Percentiles rank a stretch among this genome's conserved stretches.
These are phyloP conservation scores for Leccinum pachyderme DNA, from an alignment of 1,284 basidiomycete species.

Conservation along the genomic window DNA sequence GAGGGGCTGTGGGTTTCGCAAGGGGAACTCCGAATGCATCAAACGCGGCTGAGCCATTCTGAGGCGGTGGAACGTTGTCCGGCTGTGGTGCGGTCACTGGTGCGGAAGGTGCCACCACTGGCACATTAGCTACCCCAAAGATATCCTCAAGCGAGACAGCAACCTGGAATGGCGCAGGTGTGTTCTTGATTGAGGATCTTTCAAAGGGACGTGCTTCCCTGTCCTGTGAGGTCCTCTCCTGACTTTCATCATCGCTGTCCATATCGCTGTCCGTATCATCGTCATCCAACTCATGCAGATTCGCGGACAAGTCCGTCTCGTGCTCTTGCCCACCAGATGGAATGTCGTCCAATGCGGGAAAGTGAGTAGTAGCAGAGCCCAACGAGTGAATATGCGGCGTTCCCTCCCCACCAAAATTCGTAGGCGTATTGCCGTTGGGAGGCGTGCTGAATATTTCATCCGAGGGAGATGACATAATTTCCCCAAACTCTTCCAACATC, in stretches of 20 bases:
- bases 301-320: conserved; percentile 51
- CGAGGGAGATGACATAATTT: conserved; percentile 32
- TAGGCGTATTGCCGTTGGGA: conserved; percentile 43
- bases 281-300: conserved; percentile 63
- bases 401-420: conserved; percentile 13
- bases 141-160: conserved; percentile 33
- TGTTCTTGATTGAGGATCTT: conserved; percentile 21
- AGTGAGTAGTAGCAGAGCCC: conserved; percentile 37
- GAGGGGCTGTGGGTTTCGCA: conserved; percentile 12
- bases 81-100: conserved; percentile 15
- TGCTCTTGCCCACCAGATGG: conserved; percentile 34
- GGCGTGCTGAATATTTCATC: conserved; percentile 61
- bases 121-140: conserved; percentile 25
- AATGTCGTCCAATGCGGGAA: conserved; percentile 47
- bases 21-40: conserved; percentile 34
- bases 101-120: not conserved
- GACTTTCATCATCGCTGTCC: conserved; percentile 49
- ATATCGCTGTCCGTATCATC: conserved; percentile 54
- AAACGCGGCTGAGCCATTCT: conserved; percentile 18
- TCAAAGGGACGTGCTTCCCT: conserved; percentile 16
- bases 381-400: conserved; percentile 28
- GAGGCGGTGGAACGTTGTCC: conserved; percentile 25
- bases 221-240: conserved; percentile 23
- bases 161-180: conserved; percentile 19
- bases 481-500: conserved; percentile 12